Evolutionary conservation across 208 protist genomes (phyloP).

Genomic region (Leishmania amazonensis): DNA sequence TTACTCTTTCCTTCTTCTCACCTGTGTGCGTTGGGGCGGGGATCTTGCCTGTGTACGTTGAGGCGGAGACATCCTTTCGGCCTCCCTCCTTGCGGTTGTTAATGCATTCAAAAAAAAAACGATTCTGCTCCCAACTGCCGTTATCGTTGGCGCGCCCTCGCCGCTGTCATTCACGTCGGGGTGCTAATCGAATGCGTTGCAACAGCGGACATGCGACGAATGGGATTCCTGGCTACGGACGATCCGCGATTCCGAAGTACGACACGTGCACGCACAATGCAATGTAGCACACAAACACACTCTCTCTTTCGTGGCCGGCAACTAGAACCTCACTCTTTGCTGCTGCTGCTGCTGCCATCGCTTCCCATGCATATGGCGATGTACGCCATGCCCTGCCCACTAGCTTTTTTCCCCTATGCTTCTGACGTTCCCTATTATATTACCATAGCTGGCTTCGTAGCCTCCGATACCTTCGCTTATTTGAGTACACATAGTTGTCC

Average conservation of each 20-base stretch:
- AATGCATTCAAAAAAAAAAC: background rate
- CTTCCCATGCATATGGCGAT: background rate
- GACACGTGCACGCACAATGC: background rate
- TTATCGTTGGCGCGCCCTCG: background rate
- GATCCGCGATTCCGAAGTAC: background rate
- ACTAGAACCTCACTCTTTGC: background rate
- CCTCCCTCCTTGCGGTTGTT: background rate
- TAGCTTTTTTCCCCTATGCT: background rate
- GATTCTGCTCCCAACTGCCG: background rate
- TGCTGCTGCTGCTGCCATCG: background rate
- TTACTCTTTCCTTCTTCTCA: background rate
- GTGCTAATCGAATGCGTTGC: no score
- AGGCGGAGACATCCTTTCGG: no score
- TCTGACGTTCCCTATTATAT: background rate
- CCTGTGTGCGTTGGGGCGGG: background rate
- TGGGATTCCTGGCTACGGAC: background rate
- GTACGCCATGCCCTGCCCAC: background rate
- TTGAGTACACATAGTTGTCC: background rate
- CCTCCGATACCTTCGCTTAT: background rate
- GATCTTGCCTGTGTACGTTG: background rate
- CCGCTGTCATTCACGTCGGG: background rate
- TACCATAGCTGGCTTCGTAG: background rate
- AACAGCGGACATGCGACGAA: no score
- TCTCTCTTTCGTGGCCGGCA: background rate
- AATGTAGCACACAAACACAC: background rate